Evolutionary conservation across 768 basidiomycete genomes (phyloP), one percentile per base, ranked within the genome.

Genomic region (Tylopilus sp.): DNA sequence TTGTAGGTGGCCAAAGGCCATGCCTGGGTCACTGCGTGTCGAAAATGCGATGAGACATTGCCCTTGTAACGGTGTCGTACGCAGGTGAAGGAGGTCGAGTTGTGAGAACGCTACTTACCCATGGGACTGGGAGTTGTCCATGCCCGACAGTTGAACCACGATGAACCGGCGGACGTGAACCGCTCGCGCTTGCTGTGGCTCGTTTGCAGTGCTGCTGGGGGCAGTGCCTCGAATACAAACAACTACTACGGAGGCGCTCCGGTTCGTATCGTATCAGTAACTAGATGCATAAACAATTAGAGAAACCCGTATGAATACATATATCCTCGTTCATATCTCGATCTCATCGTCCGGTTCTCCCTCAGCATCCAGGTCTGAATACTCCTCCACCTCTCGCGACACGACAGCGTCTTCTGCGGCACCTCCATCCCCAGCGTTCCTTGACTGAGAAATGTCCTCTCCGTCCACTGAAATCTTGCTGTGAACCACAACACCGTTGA

Each of bases 1-100:
- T 54, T 76, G 74, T 64, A 85, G 74, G 67, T 83, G 83, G 55
- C 74, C 75, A 74, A 84, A 85, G 63, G 82, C 75, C 80, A 85
- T 84, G 58, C 70, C 72, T 55, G 76, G 70, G 66, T 84, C 83
- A 71, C 82, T 84, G 66, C 34, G 67, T 55, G 62, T 64, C 28
- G 37, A 56, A 49, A 53, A 56, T 51, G 38, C 21, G 28, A 33
- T 58, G 47, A 56, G 56, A 54, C 54, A 61, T 64, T 29, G 51
- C 13, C 33, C 36, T 48, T 13, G 30, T 47, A 29, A 22, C 29
- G 34, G 22, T 26, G 52, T 50, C 30, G 53, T 29, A 34, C 37
- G 30, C 19, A 22, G 49, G 19, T 33, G 50, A 22, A 21, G 41
- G 42, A 17, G 17, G 37, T 37, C n/a, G 37, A 14, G 28, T 48